Conservation (phyloP, 805 yeast species). For the Candida succiphila region DNA sequence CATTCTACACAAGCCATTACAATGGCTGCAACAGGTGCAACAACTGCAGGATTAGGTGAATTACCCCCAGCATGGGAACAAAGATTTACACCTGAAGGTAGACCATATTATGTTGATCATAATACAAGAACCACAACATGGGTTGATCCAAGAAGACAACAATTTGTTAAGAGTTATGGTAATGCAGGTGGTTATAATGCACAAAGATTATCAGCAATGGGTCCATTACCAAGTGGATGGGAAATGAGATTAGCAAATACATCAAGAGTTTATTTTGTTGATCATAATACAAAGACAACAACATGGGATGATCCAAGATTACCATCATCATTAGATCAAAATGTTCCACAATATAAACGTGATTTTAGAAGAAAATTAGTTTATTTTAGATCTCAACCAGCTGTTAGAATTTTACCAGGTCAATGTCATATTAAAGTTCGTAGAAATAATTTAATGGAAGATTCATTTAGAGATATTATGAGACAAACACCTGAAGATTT, state of each 20-base stretch:
- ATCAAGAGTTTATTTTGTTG: slow-evolving; percentile 97
- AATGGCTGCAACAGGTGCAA: slow-evolving; percentile 72
- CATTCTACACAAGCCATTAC: slow-evolving; percentile 27
- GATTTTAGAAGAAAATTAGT: slow-evolving; percentile 96
- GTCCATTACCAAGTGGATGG: slow-evolving; percentile 99
- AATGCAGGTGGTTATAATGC: slow-evolving; percentile 89
- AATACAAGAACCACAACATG: slow-evolving; percentile 99
- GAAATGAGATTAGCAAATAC: slow-evolving; percentile 99
- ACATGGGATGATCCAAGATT: slow-evolving; percentile 99
- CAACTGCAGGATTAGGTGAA: slow-evolving; percentile 94
- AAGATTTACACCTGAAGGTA: slow-evolving; percentile 94
- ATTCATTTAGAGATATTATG: slow-evolving; percentile 97
- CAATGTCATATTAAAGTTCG: slow-evolving; percentile 98
- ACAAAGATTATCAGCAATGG: slow-evolving; percentile 95
- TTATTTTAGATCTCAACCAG: slow-evolving; percentile 97
- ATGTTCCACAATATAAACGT: slow-evolving; percentile 98
- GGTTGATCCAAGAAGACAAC: slow-evolving; percentile 99
- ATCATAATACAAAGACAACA: slow-evolving; percentile 97
- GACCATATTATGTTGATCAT: slow-evolving; percentile 97
- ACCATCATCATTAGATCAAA: slow-evolving; percentile 95
- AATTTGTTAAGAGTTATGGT: slow-evolving; percentile 92
- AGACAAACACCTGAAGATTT: slow-evolving; percentile 97
- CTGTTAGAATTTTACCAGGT: slow-evolving; percentile 92
- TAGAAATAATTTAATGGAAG: slow-evolving; percentile 93
- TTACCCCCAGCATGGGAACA: slow-evolving; percentile 99